Conservation (phyloP, 1,284 basidiomycete species). For the Omphalotus olearius region DNA sequence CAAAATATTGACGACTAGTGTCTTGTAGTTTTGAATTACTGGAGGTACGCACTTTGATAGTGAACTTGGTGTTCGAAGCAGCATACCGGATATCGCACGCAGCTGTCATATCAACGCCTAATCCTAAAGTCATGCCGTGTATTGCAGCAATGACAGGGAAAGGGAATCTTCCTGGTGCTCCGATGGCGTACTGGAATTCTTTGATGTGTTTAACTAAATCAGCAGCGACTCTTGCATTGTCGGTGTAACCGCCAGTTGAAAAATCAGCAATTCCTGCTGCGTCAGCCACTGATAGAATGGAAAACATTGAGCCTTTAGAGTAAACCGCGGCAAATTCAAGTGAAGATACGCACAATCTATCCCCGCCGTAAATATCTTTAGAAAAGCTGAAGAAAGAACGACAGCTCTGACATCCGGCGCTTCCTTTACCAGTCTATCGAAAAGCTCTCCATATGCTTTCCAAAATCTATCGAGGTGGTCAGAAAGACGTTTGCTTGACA, state of each 20-base stretch:
- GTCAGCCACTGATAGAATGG: conserved; percentile 15
- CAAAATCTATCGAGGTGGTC: conserved; percentile 52
- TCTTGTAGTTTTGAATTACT: not conserved
- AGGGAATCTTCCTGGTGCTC: conserved; percentile 64
- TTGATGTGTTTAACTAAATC: conserved; percentile 45
- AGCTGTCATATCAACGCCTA: conserved; percentile 74
- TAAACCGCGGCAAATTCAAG: not conserved
- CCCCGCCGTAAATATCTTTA: conserved; percentile 78
- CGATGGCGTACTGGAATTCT: conserved; percentile 75
- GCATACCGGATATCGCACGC: conserved; percentile 84
- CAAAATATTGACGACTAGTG: not conserved
- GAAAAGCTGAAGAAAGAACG: conserved; percentile 66
- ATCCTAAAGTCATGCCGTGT: conserved; percentile 74
- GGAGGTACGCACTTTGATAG: conserved; percentile 61
- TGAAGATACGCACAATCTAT: conserved; percentile 61
- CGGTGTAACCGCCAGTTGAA: conserved; percentile 24
- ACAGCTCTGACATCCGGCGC: conserved; percentile 59
- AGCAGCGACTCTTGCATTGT: conserved; percentile 54
- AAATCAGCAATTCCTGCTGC: conserved; percentile 28
- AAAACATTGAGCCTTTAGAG: not conserved
- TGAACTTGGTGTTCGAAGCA: conserved; percentile 59
- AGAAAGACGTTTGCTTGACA: not conserved
- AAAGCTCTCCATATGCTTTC: conserved; percentile 60
- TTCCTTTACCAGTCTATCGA: conserved; percentile 54
- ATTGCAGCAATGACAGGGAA: conserved; percentile 86